Conservation (phyloP, 352 stramenopile genomes). For the Phytophthora vignae region DNA sequence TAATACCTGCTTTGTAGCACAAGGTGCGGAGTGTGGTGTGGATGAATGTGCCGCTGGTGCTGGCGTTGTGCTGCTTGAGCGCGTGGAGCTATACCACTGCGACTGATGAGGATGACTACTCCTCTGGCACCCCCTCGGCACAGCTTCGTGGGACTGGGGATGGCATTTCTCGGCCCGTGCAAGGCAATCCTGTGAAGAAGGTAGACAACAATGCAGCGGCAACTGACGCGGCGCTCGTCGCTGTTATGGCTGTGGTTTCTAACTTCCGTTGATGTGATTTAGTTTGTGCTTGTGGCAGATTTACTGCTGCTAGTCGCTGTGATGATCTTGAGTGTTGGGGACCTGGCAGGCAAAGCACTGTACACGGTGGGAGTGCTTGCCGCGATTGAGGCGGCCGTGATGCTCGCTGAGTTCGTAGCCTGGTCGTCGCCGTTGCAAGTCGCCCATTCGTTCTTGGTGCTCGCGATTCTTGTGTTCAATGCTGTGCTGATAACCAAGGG, state of each 20-base stretch:
- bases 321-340: conserved; percentile 48
- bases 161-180: neutral
- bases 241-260: neutral
- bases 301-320: conserved; percentile 50
- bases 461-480: conserved; percentile 41
- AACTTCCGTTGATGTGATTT: neutral
- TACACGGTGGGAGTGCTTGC: conserved; percentile 50
- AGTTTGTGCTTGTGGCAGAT: conserved; percentile 65
- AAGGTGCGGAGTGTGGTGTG: conserved; percentile 47
- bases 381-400: conserved; percentile 47
- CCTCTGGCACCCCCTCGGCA: neutral
- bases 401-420: conserved; percentile 46
- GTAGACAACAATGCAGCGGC: conserved; percentile 3
- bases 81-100: conserved; percentile 42
- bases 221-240: too few relatives aligned
- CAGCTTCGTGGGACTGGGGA: conserved; percentile 30
- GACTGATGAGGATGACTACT: conserved; percentile 9
- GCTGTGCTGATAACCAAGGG: conserved; percentile 35
- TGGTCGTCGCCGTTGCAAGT: conserved; percentile 47
- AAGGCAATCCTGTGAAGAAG: conserved; percentile 38
- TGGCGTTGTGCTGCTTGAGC: conserved; percentile 50
- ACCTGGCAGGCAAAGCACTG: conserved; percentile 42
- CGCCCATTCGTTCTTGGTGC: conserved; percentile 45
- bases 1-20: conserved; percentile 22
- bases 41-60: conserved; percentile 43